These are phyloP conservation scores for Symbiotaphrina buchneri DNA, from an alignment of 495 filamentous ascomycete genomes.

Conservation along the genomic window DNA sequence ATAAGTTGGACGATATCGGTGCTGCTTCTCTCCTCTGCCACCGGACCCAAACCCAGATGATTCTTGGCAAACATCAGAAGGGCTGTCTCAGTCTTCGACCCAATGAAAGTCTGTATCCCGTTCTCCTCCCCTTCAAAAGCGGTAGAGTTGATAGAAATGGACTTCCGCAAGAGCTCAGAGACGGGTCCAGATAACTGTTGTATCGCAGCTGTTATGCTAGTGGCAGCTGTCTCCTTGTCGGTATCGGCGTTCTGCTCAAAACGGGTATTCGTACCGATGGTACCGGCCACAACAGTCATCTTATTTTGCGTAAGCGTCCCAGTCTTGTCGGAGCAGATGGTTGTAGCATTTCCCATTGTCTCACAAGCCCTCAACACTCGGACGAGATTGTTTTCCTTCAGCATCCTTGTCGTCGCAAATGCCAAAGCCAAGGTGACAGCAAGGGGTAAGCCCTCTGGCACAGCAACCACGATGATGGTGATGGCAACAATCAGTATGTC, in stretches of 20 bases:
- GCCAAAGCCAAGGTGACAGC: slow-evolving; percentile 45
- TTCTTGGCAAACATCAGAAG: slow-evolving; percentile 37
- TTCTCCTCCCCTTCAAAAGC: slow-evolving; percentile 36
- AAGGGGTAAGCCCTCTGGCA: slow-evolving; percentile 44
- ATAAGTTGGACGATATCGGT: slow-evolving; percentile 44
- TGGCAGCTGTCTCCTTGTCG: not conserved
- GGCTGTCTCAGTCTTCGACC: slow-evolving; percentile 52
- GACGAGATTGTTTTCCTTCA: slow-evolving; percentile 48
- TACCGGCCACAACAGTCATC: slow-evolving; percentile 46
- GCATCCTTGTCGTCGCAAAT: slow-evolving; percentile 46
- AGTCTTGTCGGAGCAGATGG: slow-evolving; percentile 49
- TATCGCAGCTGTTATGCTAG: slow-evolving; percentile 6
- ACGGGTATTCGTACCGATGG: slow-evolving; percentile 25
- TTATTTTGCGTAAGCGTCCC: slow-evolving; percentile 48
- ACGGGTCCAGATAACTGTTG: slow-evolving; percentile 8
- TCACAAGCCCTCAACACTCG: slow-evolving; percentile 42
- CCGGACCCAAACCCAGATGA: slow-evolving; percentile 35
- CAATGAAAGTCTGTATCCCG: slow-evolving; percentile 27
- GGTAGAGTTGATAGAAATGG: slow-evolving; percentile 41
- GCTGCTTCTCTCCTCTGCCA: slow-evolving; percentile 33
- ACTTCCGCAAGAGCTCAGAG: slow-evolving; percentile 24
- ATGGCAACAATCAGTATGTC: slow-evolving; percentile 46
- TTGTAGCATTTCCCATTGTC: slow-evolving; percentile 51
- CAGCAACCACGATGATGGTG: slow-evolving; percentile 46
- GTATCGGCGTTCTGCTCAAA: slow-evolving; percentile 23